Evolutionary conservation across 176 grass and related monocot species (phyloP).

Genomic region (Poa pratensis): DNA sequence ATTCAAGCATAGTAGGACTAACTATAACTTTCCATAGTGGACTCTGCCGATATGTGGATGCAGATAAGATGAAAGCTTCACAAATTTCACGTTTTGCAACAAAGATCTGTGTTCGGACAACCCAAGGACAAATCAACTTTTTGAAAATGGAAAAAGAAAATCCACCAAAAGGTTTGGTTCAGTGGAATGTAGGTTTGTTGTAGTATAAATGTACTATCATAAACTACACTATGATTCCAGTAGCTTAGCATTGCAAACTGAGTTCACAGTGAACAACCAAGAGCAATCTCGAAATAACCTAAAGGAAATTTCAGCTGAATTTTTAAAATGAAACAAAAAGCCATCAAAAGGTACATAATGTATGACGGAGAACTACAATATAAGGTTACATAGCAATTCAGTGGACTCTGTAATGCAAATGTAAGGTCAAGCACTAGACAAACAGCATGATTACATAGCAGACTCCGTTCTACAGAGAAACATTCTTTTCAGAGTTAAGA

Average conservation of each 20-base stretch:
- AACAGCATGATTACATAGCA: not conserved
- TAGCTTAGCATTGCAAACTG: not conserved
- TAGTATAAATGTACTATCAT: not conserved
- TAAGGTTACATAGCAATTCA: not conserved
- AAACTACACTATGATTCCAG: not conserved
- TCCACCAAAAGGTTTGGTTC: conserved; percentile 29
- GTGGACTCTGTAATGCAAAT: not conserved
- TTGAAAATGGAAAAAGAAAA: not conserved
- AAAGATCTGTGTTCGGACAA: not conserved
- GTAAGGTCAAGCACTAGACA: conserved; percentile 6
- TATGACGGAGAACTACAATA: not conserved
- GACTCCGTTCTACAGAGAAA: not conserved
- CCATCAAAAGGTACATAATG: conserved; percentile 13
- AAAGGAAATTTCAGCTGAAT: not conserved
- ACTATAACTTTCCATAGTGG: not conserved
- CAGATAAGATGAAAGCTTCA: not conserved
- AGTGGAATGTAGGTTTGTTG: not conserved
- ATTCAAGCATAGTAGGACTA: not conserved
- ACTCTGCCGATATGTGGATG: not conserved
- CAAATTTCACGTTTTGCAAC: not conserved
- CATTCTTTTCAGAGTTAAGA: conserved; percentile 20
- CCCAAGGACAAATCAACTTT: not conserved
- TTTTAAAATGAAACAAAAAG: not conserved
- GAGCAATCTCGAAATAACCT: not conserved
- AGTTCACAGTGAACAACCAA: not conserved